Evolutionary conservation across 2,329 filamentous ascomycete genomes (phyloP).

Genomic region (Monosporascus sp.): DNA sequence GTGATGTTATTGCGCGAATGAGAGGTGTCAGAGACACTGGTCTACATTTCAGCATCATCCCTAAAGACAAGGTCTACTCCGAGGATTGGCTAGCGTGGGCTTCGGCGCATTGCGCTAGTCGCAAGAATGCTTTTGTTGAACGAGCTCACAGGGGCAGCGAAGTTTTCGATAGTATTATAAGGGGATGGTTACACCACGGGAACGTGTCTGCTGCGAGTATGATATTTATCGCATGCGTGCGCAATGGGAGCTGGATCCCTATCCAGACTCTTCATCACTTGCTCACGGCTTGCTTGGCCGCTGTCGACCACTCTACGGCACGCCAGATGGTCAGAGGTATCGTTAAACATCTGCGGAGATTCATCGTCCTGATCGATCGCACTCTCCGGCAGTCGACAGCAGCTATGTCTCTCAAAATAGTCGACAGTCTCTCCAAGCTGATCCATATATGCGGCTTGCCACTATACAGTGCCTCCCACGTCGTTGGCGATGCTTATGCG

Average conservation of each 20-base stretch:
- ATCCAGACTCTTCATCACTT: slow-evolving; percentile 20
- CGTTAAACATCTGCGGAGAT: slow-evolving; percentile 12
- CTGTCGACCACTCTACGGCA: slow-evolving; percentile 14
- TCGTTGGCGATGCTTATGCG: slow-evolving; percentile 3
- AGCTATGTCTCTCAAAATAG: slow-evolving; percentile 9
- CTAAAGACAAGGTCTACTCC: slow-evolving; percentile 22
- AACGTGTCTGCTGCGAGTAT: slow-evolving; percentile 20
- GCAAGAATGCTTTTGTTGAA: slow-evolving; percentile 28
- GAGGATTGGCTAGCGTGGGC: slow-evolving; percentile 19
- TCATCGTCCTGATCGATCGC: slow-evolving; percentile 12
- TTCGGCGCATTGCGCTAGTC: slow-evolving; percentile 25
- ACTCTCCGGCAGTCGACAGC: slow-evolving; percentile 10
- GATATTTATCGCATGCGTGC: slow-evolving; percentile 23
- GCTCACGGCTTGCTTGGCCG: slow-evolving; percentile 17
- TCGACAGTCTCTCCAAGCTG: slow-evolving; percentile 17
- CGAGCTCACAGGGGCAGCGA: slow-evolving; percentile 32
- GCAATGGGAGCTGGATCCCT: slow-evolving; percentile 13
- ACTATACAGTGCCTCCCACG: slow-evolving; percentile 7
- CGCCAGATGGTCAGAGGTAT: slow-evolving; percentile 21
- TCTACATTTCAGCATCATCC: slow-evolving; percentile 17
- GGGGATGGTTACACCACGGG: slow-evolving; percentile 42
- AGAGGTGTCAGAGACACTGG: slow-evolving; percentile 33
- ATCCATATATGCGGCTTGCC: slow-evolving; percentile 19
- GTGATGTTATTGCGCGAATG: slow-evolving; percentile 40
- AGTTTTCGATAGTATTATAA: slow-evolving; percentile 41